Conservation (phyloP, 495 filamentous ascomycete species). For the Xylaria telfairii region DNA sequence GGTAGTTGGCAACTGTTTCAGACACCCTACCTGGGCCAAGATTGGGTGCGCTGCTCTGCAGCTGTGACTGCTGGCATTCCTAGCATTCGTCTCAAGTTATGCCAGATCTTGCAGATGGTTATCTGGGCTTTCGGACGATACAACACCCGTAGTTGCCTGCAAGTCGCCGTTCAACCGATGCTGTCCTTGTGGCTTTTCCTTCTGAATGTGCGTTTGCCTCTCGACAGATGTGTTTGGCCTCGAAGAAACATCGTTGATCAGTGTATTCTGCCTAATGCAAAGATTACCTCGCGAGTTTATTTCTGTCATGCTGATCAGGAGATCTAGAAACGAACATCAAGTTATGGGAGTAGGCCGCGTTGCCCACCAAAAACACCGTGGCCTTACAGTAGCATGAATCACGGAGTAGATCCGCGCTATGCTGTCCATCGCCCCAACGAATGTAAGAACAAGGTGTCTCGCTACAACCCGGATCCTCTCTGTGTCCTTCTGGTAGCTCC, state of each 20-base stretch:
- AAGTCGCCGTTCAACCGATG: background rate
- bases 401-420: slow-evolving; percentile 8
- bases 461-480: background rate
- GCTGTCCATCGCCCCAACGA: background rate
- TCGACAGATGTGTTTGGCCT: slow-evolving; percentile 3
- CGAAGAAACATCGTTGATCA: slow-evolving; percentile 16
- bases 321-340: slow-evolving; percentile 23
- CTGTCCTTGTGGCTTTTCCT: background rate
- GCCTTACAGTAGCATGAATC: background rate
- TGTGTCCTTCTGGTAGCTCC: slow-evolving; percentile 2
- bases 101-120: slow-evolving; percentile 13
- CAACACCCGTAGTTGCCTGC: background rate
- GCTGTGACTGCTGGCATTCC: slow-evolving; percentile 8
- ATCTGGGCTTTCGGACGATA: background rate
- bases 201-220: background rate
- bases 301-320: slow-evolving; percentile 19
- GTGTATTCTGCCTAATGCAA: slow-evolving; percentile 13
- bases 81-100: slow-evolving; percentile 18
- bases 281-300: background rate
- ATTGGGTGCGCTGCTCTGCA: background rate
- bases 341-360: background rate
- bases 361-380: background rate
- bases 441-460: background rate
- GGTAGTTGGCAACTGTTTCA: slow-evolving; percentile 16
- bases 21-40: background rate